Base-by-base conservation (phyloP, 345 rosid genomes). In the Stellera chamaejasme region DNA sequence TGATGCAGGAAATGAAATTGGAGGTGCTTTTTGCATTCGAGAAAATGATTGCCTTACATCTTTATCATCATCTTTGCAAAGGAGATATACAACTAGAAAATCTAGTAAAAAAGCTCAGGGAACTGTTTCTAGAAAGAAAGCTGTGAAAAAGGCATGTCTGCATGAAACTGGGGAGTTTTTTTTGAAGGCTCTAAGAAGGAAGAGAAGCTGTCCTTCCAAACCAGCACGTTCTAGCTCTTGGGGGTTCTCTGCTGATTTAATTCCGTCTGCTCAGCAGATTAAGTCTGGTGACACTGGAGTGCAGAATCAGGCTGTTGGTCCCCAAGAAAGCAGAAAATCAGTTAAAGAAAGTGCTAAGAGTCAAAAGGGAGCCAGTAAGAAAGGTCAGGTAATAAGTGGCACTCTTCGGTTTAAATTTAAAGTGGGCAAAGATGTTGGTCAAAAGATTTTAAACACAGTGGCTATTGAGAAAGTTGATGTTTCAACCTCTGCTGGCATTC, bases 321-420 rank as follows among this genome's bases (percentile, higher is more conserved):
- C 59, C 55, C 61, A 16, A 68, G 76, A 69, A 59, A 57, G 66
- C 63, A 63, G 65, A 69, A 79, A 73, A 63, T 56, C 2, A 61
- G 74, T 41, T 44, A 77, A 61, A 51, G 66, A 66, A 48, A 63
- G 9, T 49, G 54, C 55, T 47, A 64, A 74, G 48, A 64, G 61
- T 58, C 64, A 64, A 19, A 67, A 65, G 36, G 69, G 55, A 27
- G 72, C 83, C 43, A 68, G 69, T 58, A 69, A 66, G 65, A 75
- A 72, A 45, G 13, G 25, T 59, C 61, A 46, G 68, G 59, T 75
- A 71, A 65, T 75, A 66, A 74, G 69, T 47, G 67, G 62, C 57
- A 64, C 84, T 70, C 78, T 93, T 47, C 90, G 94, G 43, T 71
- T 93, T 72, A 89, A 75, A 81, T 80, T 93, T 61, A 93, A 80